phyloP scores from a whole-genome alignment of 176 grass and related monocot species.

The Pontederia crassipes region DNA sequence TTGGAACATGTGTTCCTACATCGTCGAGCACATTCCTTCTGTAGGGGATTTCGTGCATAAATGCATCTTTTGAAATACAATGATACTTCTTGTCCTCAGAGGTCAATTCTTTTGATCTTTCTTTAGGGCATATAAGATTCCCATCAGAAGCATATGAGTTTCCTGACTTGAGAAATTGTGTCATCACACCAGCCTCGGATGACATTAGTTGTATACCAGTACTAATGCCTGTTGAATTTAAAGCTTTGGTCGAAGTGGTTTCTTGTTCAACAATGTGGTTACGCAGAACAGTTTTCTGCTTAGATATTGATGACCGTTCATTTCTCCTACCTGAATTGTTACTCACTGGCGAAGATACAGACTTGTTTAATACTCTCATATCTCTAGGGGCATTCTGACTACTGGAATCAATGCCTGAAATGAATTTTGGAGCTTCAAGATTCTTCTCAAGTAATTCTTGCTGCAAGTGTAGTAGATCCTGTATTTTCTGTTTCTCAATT shows the following conservation, averaged over 20 bases:
- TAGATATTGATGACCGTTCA: background rate
- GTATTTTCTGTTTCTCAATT: background rate
- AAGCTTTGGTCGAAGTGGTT: background rate
- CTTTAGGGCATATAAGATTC: background rate
- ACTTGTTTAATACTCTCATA: background rate
- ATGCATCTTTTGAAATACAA: slow-evolving; percentile 80
- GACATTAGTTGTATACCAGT: background rate
- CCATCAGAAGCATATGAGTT: slow-evolving; percentile 2
- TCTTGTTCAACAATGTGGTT: background rate
- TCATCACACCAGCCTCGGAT: slow-evolving; percentile 4
- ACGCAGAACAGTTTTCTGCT: background rate
- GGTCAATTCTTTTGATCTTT: background rate
- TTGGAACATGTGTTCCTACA: slow-evolving; percentile 24
- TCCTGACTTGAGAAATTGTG: slow-evolving; percentile 5
- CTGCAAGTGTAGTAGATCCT: background rate
- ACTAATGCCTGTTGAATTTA: background rate
- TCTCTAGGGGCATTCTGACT: background rate
- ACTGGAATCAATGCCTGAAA: background rate
- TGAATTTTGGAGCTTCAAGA: slow-evolving; percentile 8
- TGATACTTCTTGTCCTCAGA: slow-evolving; percentile 43
- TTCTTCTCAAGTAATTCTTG: slow-evolving; percentile 1
- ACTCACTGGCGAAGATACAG: background rate
- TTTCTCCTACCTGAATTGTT: background rate
- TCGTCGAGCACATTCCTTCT: slow-evolving; percentile 44
- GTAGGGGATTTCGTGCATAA: slow-evolving; percentile 86